Conservation (phyloP, 495 filamentous ascomycete species). For the Extremus antarcticus region DNA sequence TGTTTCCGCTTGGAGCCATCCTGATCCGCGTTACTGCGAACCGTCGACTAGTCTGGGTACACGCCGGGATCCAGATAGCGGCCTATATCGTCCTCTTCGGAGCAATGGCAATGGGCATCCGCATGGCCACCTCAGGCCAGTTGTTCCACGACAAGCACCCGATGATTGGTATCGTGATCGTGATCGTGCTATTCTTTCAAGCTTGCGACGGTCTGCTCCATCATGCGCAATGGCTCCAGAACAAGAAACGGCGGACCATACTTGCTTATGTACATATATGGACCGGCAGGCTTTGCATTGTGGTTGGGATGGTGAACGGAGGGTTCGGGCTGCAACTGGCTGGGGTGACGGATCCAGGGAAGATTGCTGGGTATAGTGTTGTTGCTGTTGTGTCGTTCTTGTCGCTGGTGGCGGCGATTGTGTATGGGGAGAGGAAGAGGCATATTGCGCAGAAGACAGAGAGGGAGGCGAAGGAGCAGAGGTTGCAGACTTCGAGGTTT, state of each 20-base stretch:
- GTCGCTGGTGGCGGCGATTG: background rate
- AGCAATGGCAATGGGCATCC: constrained; percentile 21
- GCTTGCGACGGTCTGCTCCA: constrained; percentile 27
- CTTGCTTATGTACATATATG: constrained; percentile 28
- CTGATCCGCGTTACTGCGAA: constrained; percentile 17
- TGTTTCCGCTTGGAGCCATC: constrained; percentile 26
- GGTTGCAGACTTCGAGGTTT: background rate
- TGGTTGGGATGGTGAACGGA: constrained; percentile 28
- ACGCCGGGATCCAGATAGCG: constrained; percentile 18
- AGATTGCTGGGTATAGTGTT: constrained; percentile 13
- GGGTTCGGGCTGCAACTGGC: constrained; percentile 22
- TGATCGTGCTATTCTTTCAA: constrained; percentile 27
- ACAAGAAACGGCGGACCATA: constrained; percentile 22
- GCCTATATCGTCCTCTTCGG: constrained; percentile 18
- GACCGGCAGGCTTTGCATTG: constrained; percentile 22
- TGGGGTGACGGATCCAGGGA: background rate
- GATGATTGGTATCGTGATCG: constrained; percentile 30
- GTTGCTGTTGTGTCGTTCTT: background rate
- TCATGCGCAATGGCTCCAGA: constrained; percentile 26
- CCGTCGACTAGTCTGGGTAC: constrained; percentile 16
- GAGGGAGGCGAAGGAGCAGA: background rate
- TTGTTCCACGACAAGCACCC: constrained; percentile 25
- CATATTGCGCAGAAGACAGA: background rate
- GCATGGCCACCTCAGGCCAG: constrained; percentile 4
- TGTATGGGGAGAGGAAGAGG: background rate